Percentiles rank a stretch among this genome's conserved stretches.
Conservation (phyloP, 345 rosid species). For the Mangifera indica region DNA sequence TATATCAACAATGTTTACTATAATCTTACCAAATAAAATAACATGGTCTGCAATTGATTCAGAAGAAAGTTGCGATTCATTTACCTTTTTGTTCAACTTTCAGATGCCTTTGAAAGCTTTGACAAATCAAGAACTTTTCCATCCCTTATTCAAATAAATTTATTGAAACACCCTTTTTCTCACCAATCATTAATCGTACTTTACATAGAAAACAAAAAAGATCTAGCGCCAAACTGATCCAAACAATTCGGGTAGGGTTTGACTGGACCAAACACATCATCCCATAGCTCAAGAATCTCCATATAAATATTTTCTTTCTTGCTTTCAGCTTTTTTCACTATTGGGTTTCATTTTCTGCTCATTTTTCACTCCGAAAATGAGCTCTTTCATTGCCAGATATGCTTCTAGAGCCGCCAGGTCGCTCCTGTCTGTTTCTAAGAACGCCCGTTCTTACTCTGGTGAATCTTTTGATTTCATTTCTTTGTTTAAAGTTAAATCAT, state of each 20-base stretch:
- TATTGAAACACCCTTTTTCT: too few species aligned
- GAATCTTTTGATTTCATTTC: neutral
- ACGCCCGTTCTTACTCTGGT: conserved; percentile 67
- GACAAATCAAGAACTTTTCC: too few species aligned
- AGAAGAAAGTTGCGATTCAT: too few species aligned
- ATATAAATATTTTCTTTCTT: neutral
- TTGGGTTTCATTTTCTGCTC: neutral
- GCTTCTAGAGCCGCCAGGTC: conserved; percentile 78
- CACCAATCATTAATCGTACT: too few species aligned
- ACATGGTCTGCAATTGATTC: too few species aligned
- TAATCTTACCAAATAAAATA: too few species aligned
- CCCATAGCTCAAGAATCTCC: neutral
- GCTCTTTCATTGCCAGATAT: conserved; percentile 70
- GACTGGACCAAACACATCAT: neutral
- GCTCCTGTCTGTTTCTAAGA: conserved; percentile 66
- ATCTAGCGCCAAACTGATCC: too few species aligned
- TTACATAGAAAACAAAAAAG: too few species aligned
- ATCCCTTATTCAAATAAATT: too few species aligned
- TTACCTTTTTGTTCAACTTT: too few species aligned
- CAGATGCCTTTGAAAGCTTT: too few species aligned
- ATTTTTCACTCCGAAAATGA: conserved; percentile 40
- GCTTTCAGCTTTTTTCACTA: neutral
- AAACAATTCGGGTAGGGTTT: conserved; percentile 9
- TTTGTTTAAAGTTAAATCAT: neutral
- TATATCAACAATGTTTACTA: too few species aligned